Evolutionary conservation across 2,329 filamentous ascomycete species (phyloP), one percentile per base, ranked within the genome.

Genomic region (Penicillium sp.): DNA sequence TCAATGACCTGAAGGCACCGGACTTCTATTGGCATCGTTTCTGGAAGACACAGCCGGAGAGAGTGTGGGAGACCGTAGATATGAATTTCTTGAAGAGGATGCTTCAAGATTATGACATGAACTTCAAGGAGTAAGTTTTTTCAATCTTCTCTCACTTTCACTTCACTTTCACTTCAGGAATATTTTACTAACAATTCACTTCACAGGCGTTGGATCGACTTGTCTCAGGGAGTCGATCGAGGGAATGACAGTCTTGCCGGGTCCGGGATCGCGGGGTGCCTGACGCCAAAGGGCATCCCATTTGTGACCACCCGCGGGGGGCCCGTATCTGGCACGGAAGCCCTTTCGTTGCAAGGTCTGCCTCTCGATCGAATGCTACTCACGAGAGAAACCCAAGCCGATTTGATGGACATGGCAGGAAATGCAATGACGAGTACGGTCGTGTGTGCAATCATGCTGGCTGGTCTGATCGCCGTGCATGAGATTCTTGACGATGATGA

Each of bases 401-500:
- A 92, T 19, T 76, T 90, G 2, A 84, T 87, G 61, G 85, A 91
- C 62, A 76, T 93, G 2, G 89, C 88, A 2, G 90, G 90, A 0
- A 93, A 94, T 69, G 90, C 90, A 0, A 93, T 93, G 90, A 86
- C 83, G 1, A 85, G 85, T 0, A 89, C 89, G 0, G 87, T 91
- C 0, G 84, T 92, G 10, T 88, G 86, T 3, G 79, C 83, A 1
- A 82, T 83, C 0, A 80, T 89, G 1, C 66, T 90, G 2, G 77
- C 84, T 1, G 81, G 84, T 0, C 70, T 93, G 1, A 80, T 86
- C 38, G 68, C 72, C 25, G 71, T 61, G 55, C 66, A 68, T 48
- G 64, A 64, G 48, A 63, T 71, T n/a, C 61, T 77, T 6, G 53
- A 68, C n/a, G 55, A 59, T 27, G 70, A 65, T 0, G 38, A 60